Base-by-base conservation (phyloP, 2,329 filamentous ascomycete species). In the Sarocladium oryzae region DNA sequence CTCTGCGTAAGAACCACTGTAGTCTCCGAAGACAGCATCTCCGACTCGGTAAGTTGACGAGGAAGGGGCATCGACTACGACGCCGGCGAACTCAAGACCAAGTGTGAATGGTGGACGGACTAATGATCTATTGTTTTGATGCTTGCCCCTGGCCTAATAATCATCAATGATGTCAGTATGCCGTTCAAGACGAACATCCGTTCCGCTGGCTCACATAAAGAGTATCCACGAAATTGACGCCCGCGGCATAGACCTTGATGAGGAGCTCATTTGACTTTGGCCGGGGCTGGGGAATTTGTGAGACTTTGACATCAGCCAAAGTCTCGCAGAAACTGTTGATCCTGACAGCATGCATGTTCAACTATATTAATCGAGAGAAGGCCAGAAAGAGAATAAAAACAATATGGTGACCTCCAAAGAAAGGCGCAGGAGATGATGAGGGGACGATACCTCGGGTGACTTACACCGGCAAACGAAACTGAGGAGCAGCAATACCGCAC, bases 61-160 rank as follows among this genome's bases (percentile, higher is more conserved):
- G 4, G 61, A 18, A 0, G 73, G 69, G 0, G 70, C 60, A 2
- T 63, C 63, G 30, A 72, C 54, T 1, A 84, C 67, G 2, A 72
- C 65, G n/a, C 79, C 80, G 1, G 78, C 69, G 57, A 83, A 84
- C 59, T 84, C 79, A n/a, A 77, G 76, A 11, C 80, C 80, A 0
- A 82, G 70, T 1, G 71, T 73, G 63, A 84, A 84, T 0, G 79
- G 79, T 1, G 79, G 80, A 28, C 67, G 68, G 33, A 79, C 71
- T 51, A 79, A 72, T n/a, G 69, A 70, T 26, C 66, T 69, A 59
- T 82, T 82, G 60, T 83, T 84, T 58, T 84, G 79, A 57, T 84
- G 80, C 55, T 75, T 72, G 7, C 79, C 80, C 58, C 71, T 70
- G 2, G 75, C 76, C 68, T 71, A 35, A 40, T 28, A 8, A 30